Evolutionary conservation across 495 filamentous ascomycete genomes (phyloP).

Genomic region (Barbatosphaeria neglecta): DNA sequence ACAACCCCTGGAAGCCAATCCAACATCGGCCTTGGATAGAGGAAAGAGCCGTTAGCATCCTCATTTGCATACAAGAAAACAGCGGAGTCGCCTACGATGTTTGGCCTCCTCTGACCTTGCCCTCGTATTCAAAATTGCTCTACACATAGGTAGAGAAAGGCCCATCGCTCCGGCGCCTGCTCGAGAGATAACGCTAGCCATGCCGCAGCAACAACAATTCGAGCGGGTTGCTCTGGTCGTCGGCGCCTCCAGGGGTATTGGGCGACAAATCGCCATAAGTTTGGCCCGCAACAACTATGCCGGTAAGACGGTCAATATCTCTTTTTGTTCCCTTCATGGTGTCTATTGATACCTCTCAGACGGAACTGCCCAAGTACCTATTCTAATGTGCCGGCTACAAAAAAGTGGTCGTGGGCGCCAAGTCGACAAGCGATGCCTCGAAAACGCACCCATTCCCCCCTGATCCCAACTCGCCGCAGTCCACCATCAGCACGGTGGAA

Average conservation of each 20-base stretch:
- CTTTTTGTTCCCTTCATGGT: background rate
- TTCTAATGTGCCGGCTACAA: too few relatives aligned
- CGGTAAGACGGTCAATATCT: constrained; percentile 37
- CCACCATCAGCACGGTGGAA: constrained; percentile 75
- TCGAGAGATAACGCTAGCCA: too few relatives aligned
- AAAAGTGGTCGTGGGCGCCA: constrained; percentile 70
- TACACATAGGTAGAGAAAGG: too few relatives aligned
- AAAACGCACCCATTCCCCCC: constrained; percentile 55
- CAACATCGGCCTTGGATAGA: too few relatives aligned
- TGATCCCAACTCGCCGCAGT: constrained; percentile 65
- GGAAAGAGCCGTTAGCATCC: too few relatives aligned
- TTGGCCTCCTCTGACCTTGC: too few relatives aligned
- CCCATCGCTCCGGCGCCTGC: too few relatives aligned
- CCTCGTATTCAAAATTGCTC: too few relatives aligned
- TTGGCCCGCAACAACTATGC: constrained; percentile 59
- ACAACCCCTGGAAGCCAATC: too few relatives aligned
- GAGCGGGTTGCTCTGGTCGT: constrained; percentile 53
- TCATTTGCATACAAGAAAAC: too few relatives aligned
- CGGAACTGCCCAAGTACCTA: too few relatives aligned
- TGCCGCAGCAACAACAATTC: background rate
- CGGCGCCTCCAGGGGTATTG: constrained; percentile 68
- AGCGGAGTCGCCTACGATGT: too few relatives aligned
- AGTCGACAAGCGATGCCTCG: constrained; percentile 55
- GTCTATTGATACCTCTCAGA: background rate
- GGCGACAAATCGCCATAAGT: constrained; percentile 66